Evolutionary conservation across 2,329 filamentous ascomycete genomes (phyloP).

Genomic region (Arthrobotrys sinensis): DNA sequence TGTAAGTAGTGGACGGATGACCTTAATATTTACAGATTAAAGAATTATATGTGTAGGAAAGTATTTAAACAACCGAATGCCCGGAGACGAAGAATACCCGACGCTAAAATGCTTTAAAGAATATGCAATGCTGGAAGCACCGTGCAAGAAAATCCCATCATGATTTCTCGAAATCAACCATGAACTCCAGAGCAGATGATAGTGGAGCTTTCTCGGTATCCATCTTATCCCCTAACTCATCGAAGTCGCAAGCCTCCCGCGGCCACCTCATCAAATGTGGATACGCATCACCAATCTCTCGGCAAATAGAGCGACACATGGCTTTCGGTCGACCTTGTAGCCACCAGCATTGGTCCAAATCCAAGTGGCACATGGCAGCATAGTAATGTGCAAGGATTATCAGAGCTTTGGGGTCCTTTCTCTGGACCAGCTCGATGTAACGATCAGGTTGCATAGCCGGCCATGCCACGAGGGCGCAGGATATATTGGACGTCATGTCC

Average conservation of each 20-base stretch:
- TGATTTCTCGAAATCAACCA: slow-evolving; percentile 37
- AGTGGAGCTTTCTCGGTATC: slow-evolving; percentile 11
- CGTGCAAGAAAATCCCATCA: slow-evolving; percentile 19
- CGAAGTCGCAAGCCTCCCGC: slow-evolving; percentile 42
- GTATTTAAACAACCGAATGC: background rate
- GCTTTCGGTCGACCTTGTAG: slow-evolving; percentile 47
- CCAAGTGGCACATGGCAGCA: slow-evolving; percentile 56
- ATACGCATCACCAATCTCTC: slow-evolving; percentile 45
- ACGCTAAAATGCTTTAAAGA: slow-evolving; percentile 32
- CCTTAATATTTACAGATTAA: slow-evolving; percentile 10
- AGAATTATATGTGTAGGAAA: slow-evolving; percentile 14
- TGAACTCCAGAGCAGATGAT: slow-evolving; percentile 39
- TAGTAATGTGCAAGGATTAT: slow-evolving; percentile 59
- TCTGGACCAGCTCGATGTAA: slow-evolving; percentile 54
- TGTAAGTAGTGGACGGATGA: background rate
- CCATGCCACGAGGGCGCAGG: slow-evolving; percentile 55
- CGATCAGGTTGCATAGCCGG: slow-evolving; percentile 57
- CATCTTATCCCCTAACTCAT: background rate
- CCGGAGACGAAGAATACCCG: background rate
- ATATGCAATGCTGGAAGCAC: background rate
- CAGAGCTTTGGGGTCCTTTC: slow-evolving; percentile 49
- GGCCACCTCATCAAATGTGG: slow-evolving; percentile 55
- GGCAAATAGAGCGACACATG: slow-evolving; percentile 56
- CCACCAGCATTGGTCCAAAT: slow-evolving; percentile 55
- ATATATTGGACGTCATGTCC: slow-evolving; percentile 60